A percentile compares a stretch with the other conserved stretches of the same genome.
phyloP scores from a whole-genome alignment of 305 asterid genomes.

The Fraxinus platypoda region DNA sequence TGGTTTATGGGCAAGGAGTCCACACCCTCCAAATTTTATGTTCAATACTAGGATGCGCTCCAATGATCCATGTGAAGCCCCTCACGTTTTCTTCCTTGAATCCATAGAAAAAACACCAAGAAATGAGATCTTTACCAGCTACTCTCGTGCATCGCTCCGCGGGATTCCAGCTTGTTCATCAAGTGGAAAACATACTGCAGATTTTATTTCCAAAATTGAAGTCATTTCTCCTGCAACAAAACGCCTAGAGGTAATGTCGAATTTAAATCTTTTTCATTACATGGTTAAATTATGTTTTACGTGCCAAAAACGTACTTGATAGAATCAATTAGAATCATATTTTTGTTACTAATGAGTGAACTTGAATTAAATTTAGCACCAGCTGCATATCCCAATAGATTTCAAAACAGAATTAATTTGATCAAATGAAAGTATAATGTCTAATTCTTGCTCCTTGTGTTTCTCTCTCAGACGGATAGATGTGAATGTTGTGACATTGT shows the following conservation, averaged over 20 bases:
- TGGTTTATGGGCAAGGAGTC: slow-evolving; percentile 25
- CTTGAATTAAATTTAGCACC: background rate
- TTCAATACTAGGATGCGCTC: slow-evolving; percentile 50
- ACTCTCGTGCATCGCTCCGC: slow-evolving; percentile 33
- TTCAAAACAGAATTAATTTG: background rate
- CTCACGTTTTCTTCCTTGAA: slow-evolving; percentile 46
- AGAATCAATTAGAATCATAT: background rate
- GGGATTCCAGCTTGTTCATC: slow-evolving; percentile 34
- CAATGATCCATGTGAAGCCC: slow-evolving; percentile 52
- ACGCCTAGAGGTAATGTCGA: slow-evolving; percentile 29
- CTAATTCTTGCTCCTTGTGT: background rate
- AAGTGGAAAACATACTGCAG: slow-evolving; percentile 47
- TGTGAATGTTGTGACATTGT: slow-evolving; percentile 57
- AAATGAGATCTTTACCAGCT: slow-evolving; percentile 23
- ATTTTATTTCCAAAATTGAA: slow-evolving; percentile 20
- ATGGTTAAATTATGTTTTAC: background rate
- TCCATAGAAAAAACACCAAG: slow-evolving; percentile 23
- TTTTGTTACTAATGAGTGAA: background rate
- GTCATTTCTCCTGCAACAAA: slow-evolving; percentile 30
- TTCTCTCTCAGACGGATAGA: slow-evolving; percentile 39
- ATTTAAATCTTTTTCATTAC: background rate
- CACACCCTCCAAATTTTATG: slow-evolving; percentile 50
- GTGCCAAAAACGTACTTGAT: background rate
- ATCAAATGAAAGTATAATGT: background rate
- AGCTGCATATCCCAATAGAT: background rate